Evolutionary conservation across 2,329 filamentous ascomycete species (phyloP).

Genomic region (Diplodia mutila): DNA sequence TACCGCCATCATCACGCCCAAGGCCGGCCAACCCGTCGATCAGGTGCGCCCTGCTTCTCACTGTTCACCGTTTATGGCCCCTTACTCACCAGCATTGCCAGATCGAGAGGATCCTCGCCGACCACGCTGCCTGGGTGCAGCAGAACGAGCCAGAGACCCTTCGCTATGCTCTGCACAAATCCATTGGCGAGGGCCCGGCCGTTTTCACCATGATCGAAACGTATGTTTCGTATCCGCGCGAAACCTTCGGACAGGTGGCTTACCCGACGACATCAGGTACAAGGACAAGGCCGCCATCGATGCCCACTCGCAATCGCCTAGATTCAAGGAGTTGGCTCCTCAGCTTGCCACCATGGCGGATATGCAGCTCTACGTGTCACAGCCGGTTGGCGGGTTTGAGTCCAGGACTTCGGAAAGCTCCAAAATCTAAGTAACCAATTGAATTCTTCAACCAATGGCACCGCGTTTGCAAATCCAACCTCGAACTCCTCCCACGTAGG

Average conservation of each 20-base stretch:
- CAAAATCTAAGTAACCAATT: background rate
- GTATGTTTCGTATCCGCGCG: conserved; percentile 29
- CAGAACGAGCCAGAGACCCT: conserved; percentile 40
- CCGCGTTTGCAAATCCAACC: too few relatives aligned
- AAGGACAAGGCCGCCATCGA: conserved; percentile 36
- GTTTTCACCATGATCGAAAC: conserved; percentile 40
- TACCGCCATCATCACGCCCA: conserved; percentile 38
- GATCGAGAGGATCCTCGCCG: conserved; percentile 38
- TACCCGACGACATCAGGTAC: conserved; percentile 32
- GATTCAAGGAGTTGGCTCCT: conserved; percentile 33
- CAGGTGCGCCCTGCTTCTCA: conserved; percentile 31
- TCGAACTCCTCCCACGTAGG: background rate
- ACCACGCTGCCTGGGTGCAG: conserved; percentile 34
- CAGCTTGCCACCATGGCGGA: background rate
- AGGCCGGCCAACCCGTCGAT: conserved; percentile 36
- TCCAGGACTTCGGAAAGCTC: background rate
- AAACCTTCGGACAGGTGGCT: background rate
- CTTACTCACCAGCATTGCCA: conserved; percentile 23
- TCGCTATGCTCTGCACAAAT: conserved; percentile 39
- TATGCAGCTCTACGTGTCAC: conserved; percentile 1
- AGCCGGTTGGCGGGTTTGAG: conserved; percentile 4
- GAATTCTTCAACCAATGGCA: background rate
- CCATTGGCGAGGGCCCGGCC: conserved; percentile 35
- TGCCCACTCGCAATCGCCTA: conserved; percentile 33
- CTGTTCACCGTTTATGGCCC: background rate